A percentile compares a stretch with the other conserved stretches of the same genome.
Evolutionary conservation across 495 filamentous ascomycete genomes (phyloP).

Genomic region (Letharia lupina): DNA sequence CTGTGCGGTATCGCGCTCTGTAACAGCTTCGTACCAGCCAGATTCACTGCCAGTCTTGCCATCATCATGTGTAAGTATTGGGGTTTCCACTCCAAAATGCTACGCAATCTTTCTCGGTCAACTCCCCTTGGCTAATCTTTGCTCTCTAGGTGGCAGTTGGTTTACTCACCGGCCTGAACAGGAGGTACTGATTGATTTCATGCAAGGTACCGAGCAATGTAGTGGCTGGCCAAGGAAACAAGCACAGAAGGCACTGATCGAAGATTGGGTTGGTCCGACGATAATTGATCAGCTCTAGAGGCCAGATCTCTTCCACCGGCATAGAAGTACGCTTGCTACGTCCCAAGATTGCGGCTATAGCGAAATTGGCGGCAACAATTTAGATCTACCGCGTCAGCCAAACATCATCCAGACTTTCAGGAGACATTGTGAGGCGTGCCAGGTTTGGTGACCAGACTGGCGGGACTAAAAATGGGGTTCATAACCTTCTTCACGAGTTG

Average conservation of each 20-base stretch:
- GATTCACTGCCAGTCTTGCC: conserved; percentile 12
- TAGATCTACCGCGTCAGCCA: neutral
- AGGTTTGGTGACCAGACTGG: neutral
- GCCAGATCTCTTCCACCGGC: neutral
- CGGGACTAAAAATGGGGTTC: neutral
- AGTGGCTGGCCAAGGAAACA: conserved; percentile 15
- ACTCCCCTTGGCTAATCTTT: neutral
- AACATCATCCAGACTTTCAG: neutral
- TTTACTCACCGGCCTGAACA: conserved; percentile 8
- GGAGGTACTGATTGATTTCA: conserved; percentile 4
- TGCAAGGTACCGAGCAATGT: conserved; percentile 12
- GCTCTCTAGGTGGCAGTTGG: conserved; percentile 11
- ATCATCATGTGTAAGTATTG: conserved; percentile 8
- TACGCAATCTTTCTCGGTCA: neutral
- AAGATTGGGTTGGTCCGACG: conserved; percentile 13
- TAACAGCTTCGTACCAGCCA: conserved; percentile 9
- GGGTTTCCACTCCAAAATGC: no score
- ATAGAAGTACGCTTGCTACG: neutral
- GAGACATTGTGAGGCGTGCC: neutral
- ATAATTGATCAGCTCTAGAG: neutral
- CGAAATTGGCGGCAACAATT: neutral
- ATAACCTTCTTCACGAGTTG: neutral
- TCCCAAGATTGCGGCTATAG: neutral
- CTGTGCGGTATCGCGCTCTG: conserved; percentile 15
- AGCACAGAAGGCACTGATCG: conserved; percentile 5